Evolutionary conservation across 208 protist species (phyloP).

Genomic region (Acanthamoeba royreba): DNA sequence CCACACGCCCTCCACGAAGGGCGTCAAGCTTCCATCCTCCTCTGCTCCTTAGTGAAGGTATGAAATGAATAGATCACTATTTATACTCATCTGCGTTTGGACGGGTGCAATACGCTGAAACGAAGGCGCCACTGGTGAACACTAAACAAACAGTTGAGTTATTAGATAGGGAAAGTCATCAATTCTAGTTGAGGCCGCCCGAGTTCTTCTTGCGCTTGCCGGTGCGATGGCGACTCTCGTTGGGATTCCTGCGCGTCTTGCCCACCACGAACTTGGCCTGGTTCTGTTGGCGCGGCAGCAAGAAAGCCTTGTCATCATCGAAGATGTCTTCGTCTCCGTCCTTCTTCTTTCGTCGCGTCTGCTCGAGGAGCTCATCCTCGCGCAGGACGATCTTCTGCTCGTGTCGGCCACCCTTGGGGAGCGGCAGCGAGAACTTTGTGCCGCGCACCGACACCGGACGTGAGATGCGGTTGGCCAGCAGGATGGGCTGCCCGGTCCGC

Average conservation of each 20-base stretch:
- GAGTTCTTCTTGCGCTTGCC: constrained; percentile 5
- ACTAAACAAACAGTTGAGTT: too few relatives aligned
- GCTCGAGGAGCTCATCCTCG: constrained; percentile 41
- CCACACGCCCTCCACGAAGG: too few relatives aligned
- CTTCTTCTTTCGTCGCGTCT: neutral
- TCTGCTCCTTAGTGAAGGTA: too few relatives aligned
- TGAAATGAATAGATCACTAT: too few relatives aligned
- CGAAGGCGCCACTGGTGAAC: too few relatives aligned
- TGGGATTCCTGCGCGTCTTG: neutral
- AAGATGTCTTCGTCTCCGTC: neutral
- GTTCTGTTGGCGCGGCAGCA: neutral
- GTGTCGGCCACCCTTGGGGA: constrained; percentile 13
- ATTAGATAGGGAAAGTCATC: too few relatives aligned
- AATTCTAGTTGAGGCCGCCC: neutral
- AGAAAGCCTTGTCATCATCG: neutral
- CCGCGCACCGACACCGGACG: neutral
- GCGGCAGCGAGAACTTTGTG: constrained; percentile 16
- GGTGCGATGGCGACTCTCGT: neutral
- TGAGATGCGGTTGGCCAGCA: neutral
- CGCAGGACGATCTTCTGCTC: constrained; percentile 39
- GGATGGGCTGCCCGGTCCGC: neutral
- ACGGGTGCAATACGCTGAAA: too few relatives aligned
- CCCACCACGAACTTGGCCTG: neutral
- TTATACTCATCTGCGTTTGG: too few relatives aligned
- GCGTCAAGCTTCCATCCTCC: too few relatives aligned